Conservation (phyloP, 352 stramenopile genomes). For the Phytopythium ostracodes region DNA sequence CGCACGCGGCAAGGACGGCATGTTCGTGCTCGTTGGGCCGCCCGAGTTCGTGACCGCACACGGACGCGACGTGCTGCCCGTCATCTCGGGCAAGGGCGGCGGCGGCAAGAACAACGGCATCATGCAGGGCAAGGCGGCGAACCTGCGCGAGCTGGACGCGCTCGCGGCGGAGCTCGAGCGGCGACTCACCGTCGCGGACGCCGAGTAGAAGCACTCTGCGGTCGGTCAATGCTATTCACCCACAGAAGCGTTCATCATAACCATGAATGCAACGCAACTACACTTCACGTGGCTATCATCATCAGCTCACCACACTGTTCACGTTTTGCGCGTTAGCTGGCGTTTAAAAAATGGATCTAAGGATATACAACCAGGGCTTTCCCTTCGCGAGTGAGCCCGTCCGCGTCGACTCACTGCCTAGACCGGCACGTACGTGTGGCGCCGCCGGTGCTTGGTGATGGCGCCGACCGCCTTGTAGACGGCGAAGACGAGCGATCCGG, state of each 20-base stretch:
- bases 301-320: neutral
- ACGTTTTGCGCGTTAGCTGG: neutral
- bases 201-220: too few species aligned
- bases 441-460: constrained; percentile 34
- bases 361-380: neutral
- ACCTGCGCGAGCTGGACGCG: constrained; percentile 38
- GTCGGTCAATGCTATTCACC: too few species aligned
- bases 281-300: too few species aligned
- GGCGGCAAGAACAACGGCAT: constrained; percentile 70
- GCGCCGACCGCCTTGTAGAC: constrained; percentile 49
- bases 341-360: neutral
- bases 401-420: constrained; percentile 4
- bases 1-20: constrained; percentile 34
- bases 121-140: constrained; percentile 77
- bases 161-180: constrained; percentile 41
- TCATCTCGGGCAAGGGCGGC: constrained; percentile 74
- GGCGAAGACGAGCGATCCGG: constrained; percentile 38
- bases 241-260: too few species aligned
- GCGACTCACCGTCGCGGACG: neutral
- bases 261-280: too few species aligned
- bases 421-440: constrained; percentile 49
- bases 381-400: neutral
- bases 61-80: constrained; percentile 42
- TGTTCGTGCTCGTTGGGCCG: constrained; percentile 65
- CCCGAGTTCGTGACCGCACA: constrained; percentile 47